Conservation (phyloP, 176 grass and related monocot species). For the Oryza brachyantha region DNA sequence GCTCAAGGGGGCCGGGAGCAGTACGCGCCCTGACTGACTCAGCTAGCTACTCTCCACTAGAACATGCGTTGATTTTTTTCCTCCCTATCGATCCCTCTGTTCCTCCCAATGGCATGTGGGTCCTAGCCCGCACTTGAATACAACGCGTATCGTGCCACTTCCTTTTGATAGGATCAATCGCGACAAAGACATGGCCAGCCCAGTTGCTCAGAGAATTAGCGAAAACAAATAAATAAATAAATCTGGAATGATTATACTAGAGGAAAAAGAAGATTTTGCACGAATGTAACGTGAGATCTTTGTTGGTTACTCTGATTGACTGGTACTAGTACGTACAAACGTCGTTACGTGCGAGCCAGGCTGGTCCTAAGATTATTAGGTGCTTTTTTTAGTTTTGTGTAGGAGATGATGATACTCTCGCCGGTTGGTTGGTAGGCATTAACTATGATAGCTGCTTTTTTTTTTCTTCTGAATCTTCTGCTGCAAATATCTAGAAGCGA, state of each 20-base stretch:
- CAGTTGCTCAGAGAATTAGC: background rate
- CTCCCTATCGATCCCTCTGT: background rate
- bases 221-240: no score
- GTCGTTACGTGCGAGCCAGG: background rate
- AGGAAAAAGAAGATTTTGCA: background rate
- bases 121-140: background rate
- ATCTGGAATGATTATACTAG: background rate
- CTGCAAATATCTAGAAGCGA: conserved; percentile 38
- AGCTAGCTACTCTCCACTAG: background rate
- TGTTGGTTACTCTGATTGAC: conserved; percentile 20
- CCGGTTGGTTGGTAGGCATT: conserved; percentile 14
- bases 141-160: conserved; percentile 16
- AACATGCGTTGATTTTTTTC: background rate
- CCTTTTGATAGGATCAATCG: conserved; percentile 41
- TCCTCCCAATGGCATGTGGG: conserved; percentile 14
- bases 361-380: conserved; percentile 31
- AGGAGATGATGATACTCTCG: conserved; percentile 17
- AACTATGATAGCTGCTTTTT: background rate
- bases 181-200: conserved; percentile 33
- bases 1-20: background rate
- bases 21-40: conserved; percentile 10
- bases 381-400: background rate
- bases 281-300: background rate
- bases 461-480: conserved; percentile 25
- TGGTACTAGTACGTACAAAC: background rate